Conservation (phyloP, 2,329 filamentous ascomycete species). For the Cercospora sp. region DNA sequence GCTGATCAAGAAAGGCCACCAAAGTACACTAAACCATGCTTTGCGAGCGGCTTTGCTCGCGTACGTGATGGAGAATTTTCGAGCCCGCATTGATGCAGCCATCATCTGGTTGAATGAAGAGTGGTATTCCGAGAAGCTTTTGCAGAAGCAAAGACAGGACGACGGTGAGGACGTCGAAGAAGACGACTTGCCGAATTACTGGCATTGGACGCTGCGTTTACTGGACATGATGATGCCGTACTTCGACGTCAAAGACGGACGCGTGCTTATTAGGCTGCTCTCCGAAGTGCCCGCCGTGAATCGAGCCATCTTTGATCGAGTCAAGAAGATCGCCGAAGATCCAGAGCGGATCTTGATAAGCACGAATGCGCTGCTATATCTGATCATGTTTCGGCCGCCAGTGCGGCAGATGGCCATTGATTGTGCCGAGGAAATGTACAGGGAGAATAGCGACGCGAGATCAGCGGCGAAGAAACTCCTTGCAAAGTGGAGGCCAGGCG, state of each 20-base stretch:
- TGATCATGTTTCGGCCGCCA: slow-evolving; percentile 61
- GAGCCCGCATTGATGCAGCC: slow-evolving; percentile 82
- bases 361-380: slow-evolving; percentile 59
- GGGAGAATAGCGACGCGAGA: slow-evolving; percentile 51
- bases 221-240: slow-evolving; percentile 88
- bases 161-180: slow-evolving; percentile 18
- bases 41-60: slow-evolving; percentile 80
- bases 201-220: slow-evolving; percentile 47
- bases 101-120: slow-evolving; percentile 96
- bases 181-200: slow-evolving; percentile 34
- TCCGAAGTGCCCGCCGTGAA: slow-evolving; percentile 86
- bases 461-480: slow-evolving; percentile 56
- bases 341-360: slow-evolving; percentile 63
- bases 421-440: slow-evolving; percentile 60
- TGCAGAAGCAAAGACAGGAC: slow-evolving; percentile 42
- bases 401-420: slow-evolving; percentile 59
- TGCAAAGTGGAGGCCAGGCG: slow-evolving; percentile 56
- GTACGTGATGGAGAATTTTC: slow-evolving; percentile 90
- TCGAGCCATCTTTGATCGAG: slow-evolving; percentile 67
- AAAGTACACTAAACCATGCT: slow-evolving; percentile 60
- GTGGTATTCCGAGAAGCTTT: slow-evolving; percentile 87
- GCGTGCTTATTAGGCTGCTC: slow-evolving; percentile 80
- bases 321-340: slow-evolving; percentile 65
- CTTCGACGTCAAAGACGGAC: slow-evolving; percentile 83
- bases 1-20: slow-evolving; percentile 28